These are phyloP conservation scores for Fusarium sacchari DNA, from an alignment of 2,329 filamentous ascomycete genomes.

Conservation along the genomic window DNA sequence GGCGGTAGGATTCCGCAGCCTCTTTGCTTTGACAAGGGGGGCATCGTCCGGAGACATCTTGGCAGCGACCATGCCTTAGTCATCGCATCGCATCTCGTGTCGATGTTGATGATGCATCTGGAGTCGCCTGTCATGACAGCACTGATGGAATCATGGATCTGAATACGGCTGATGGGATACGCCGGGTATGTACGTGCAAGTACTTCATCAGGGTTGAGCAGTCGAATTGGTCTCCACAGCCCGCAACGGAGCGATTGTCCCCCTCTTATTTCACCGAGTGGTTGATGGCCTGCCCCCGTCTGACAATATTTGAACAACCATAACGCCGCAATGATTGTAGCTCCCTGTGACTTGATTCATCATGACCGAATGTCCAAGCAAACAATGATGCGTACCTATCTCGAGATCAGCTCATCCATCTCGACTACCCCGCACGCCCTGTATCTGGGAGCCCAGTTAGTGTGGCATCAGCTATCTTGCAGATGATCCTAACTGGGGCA, in stretches of 20 bases:
- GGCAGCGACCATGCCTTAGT: background rate
- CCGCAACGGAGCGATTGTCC: background rate
- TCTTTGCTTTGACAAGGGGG: constrained; percentile 35
- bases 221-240: background rate
- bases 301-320: background rate
- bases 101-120: background rate
- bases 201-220: background rate
- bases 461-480: constrained; percentile 25
- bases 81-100: background rate
- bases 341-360: background rate
- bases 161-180: background rate
- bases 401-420: constrained; percentile 14
- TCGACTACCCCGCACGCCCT: constrained; percentile 23
- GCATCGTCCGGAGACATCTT: constrained; percentile 2
- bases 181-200: background rate
- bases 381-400: constrained; percentile 12
- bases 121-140: background rate
- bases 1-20: constrained; percentile 46
- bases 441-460: background rate
- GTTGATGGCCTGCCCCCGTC: background rate
- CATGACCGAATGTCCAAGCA: constrained; percentile 7
- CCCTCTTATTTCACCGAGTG: background rate
- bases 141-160: background rate
- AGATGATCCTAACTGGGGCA: constrained; percentile 20
- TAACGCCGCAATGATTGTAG: constrained; percentile 8